Evolutionary conservation across 495 filamentous ascomycete genomes (phyloP), one percentile per base, ranked within the genome.

Genomic region (Penicillium ucsense): DNA sequence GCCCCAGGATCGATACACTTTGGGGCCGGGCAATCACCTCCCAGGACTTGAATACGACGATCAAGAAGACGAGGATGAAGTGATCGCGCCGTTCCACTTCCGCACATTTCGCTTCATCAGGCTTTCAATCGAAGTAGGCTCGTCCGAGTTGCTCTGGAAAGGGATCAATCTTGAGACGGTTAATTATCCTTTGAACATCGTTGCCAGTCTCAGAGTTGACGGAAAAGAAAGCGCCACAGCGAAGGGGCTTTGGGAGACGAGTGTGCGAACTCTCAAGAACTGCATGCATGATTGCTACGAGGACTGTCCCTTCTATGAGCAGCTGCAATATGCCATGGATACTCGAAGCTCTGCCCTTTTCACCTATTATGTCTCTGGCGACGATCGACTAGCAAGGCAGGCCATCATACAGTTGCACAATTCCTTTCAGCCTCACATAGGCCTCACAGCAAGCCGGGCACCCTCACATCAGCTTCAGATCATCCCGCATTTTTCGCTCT

Each of bases 391-490:
- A 8, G 59, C 59, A 5, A 36, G 56, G 10, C 61, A 62, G 37
- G 47, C 46, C 2, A 46, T 60, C 31, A 55, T 53, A 27, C 20
- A 20, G 20, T 20, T 20, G 53, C 61, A 8, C 61, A 64, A 35
- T 59, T 50, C 35, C 56, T 59, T 6, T 33, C 53, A 8, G 51
- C 53, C 5, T 46, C 52, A 32, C 47, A 46, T 0, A 54, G 50
- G 29, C 42, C 51, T 11, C 55, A 57, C 12, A 60, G 28, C 66
- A 42, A 64, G 61, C 8, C 62, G 63, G 3, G 64, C 66, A 31
- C 67, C 67, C 20, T 63, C 65, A 2, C 66, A 68, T 32, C 48
- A 51, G 2, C 60, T 59, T 2, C 62, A 66, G 44, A 36, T 68
- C 1, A 65, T 64, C 6, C 56, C 59, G 20, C 45, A 54, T 4